Evolutionary conservation across 495 filamentous ascomycete species (phyloP).

Genomic region (Annulohypoxylon maeteangense): DNA sequence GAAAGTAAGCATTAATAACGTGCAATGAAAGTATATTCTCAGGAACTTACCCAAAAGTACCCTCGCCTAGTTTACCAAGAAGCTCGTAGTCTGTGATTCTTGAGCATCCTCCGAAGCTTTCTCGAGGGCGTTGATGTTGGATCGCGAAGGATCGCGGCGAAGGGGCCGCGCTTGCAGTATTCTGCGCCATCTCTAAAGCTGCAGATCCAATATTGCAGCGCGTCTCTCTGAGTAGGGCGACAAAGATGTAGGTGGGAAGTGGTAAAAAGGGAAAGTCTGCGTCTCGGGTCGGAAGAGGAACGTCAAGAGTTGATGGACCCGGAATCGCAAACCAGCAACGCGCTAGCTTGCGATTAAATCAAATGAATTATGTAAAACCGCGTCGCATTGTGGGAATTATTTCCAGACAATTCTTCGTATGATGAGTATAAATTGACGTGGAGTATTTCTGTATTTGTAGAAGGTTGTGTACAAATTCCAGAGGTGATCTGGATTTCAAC

Average conservation of each 20-base stretch:
- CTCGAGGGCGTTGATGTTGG: slow-evolving; percentile 55
- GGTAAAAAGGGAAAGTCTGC: not conserved
- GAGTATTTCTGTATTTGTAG: slow-evolving; percentile 11
- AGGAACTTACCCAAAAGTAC: slow-evolving; percentile 84
- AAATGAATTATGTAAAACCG: slow-evolving; percentile 1
- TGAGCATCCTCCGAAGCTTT: slow-evolving; percentile 84
- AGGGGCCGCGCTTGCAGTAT: slow-evolving; percentile 41
- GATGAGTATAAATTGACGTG: not conserved
- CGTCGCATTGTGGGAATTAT: slow-evolving; percentile 17
- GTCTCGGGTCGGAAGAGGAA: not conserved
- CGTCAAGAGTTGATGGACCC: slow-evolving; percentile 5
- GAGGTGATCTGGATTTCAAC: slow-evolving; percentile 1
- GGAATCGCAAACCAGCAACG: slow-evolving; percentile 26
- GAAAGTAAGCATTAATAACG: slow-evolving; percentile 26
- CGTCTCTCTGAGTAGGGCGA: slow-evolving; percentile 45
- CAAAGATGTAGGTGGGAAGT: not conserved
- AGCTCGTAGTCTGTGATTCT: slow-evolving; percentile 89
- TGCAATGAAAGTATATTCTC: not conserved
- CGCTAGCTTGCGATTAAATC: slow-evolving; percentile 19
- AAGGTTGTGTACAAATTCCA: not conserved
- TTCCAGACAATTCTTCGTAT: not conserved
- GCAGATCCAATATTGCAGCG: slow-evolving; percentile 42
- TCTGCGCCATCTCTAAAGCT: slow-evolving; percentile 44
- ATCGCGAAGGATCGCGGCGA: slow-evolving; percentile 59
- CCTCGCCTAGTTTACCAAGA: slow-evolving; percentile 92